Evolutionary conservation across 164 flowering plant genomes (phyloP).

Genomic region (Saururus chinensis): DNA sequence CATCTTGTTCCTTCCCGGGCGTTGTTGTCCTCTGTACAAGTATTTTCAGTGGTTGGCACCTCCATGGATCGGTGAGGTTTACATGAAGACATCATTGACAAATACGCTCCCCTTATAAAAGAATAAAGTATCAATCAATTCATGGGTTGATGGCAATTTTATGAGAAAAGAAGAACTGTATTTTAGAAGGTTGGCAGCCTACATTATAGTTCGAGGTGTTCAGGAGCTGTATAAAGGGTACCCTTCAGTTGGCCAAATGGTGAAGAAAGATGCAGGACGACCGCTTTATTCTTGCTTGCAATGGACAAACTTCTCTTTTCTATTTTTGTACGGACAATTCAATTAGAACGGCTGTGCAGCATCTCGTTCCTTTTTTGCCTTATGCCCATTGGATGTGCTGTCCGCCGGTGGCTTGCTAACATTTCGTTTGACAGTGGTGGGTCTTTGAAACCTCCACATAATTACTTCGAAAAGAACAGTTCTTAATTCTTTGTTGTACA

Average conservation of each 20-base stretch:
- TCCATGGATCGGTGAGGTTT: too few relatives aligned
- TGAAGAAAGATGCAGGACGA: not conserved
- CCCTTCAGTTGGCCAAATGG: not conserved
- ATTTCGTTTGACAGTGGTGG: too few relatives aligned
- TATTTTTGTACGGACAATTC: not conserved
- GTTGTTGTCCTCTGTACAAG: not conserved
- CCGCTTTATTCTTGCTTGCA: not conserved
- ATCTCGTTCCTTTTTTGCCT: too few relatives aligned
- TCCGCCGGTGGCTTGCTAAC: too few relatives aligned
- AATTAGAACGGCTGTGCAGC: too few relatives aligned
- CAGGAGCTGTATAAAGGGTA: not conserved
- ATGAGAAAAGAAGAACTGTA: too few relatives aligned
- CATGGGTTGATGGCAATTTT: not conserved
- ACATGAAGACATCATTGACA: not conserved
- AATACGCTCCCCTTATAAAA: not conserved
- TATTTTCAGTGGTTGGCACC: not conserved
- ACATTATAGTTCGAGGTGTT: not conserved
- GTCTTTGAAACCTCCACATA: too few relatives aligned
- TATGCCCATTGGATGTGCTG: too few relatives aligned
- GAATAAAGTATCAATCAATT: not conserved
- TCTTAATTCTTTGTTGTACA: too few relatives aligned
- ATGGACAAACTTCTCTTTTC: not conserved
- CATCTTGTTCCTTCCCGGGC: conserved; percentile 3
- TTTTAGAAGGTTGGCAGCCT: too few relatives aligned
- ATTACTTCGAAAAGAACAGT: too few relatives aligned